phyloP scores from a whole-genome alignment of 768 basidiomycete species.

The Auricularia auricula-judae region DNA sequence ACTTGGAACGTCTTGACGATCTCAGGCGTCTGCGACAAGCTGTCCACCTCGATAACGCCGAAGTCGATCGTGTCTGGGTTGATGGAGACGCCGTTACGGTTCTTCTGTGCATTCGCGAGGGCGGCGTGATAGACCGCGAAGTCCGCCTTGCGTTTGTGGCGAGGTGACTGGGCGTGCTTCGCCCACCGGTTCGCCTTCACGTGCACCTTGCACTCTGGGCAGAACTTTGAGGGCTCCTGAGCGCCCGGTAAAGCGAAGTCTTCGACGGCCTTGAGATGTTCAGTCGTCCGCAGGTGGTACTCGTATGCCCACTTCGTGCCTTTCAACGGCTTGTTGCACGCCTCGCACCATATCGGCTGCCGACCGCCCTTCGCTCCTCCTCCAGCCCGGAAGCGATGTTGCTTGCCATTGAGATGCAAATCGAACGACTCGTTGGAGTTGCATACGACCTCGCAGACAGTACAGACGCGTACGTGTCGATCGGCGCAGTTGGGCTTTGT shows the following conservation, averaged over 20 bases:
- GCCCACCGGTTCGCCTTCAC: not conserved
- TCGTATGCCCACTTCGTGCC: not conserved
- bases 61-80: conserved; percentile 34
- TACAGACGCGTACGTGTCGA: not conserved
- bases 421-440: not conserved
- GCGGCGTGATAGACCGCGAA: conserved; percentile 31
- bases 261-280: not conserved
- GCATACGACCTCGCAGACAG: not conserved
- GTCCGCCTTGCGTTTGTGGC: conserved; percentile 27
- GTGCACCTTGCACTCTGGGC: not conserved
- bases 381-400: not conserved
- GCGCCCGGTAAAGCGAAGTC: not conserved
- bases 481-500: not conserved
- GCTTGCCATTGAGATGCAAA: not conserved
- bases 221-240: not conserved
- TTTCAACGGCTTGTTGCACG: not conserved
- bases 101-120: conserved; percentile 40
- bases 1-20: not conserved
- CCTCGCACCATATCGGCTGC: not conserved
- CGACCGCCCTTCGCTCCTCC: not conserved
- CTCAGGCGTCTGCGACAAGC: conserved; percentile 11
- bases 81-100: conserved; percentile 40
- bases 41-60: conserved; percentile 32
- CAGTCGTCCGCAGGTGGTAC: not conserved
- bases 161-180: not conserved